Percentiles rank a stretch among this genome's conserved stretches.
These are phyloP conservation scores for Leptographium flavum DNA, from an alignment of 2,329 filamentous ascomycete species.

Conservation along the genomic window DNA sequence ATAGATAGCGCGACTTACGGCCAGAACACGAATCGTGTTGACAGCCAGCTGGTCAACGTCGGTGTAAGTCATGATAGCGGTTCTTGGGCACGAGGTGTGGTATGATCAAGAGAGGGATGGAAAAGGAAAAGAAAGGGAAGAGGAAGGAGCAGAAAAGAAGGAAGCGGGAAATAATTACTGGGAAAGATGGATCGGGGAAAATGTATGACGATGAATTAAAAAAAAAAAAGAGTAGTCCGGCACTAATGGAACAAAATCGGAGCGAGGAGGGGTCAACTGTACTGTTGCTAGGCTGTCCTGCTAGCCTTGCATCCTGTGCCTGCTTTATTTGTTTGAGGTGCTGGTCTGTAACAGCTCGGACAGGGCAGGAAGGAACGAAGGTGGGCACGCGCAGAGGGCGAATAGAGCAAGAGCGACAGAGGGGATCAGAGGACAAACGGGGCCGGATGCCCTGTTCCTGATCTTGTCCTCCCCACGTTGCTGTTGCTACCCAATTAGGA, in stretches of 20 bases:
- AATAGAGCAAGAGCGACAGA: no score
- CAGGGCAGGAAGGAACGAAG: no score
- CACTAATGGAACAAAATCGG: constrained; percentile 8
- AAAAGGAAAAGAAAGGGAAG: constrained; percentile 6
- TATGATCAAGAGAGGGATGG: constrained; percentile 8
- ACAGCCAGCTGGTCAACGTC: constrained; percentile 82
- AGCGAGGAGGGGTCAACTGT: background rate
- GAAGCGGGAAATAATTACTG: constrained; percentile 11
- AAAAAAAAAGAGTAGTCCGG: background rate
- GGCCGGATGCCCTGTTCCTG: no score
- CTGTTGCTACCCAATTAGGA: no score
- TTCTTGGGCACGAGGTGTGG: constrained; percentile 2
- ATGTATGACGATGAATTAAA: background rate
- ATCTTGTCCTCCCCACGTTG: no score
- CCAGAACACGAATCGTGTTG: constrained; percentile 94
- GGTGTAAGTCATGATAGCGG: constrained; percentile 67
- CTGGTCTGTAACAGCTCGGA: no score
- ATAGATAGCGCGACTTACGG: constrained; percentile 66
- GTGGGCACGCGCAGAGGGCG: no score
- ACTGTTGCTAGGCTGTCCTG: background rate
- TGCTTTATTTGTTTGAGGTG: no score
- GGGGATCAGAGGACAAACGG: no score
- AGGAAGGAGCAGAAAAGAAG: constrained; percentile 13
- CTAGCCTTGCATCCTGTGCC: background rate
- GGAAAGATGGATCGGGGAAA: constrained; percentile 1